Evolutionary conservation across 2,329 filamentous ascomycete genomes (phyloP).

Genomic region (Penicillium brevicompactum): DNA sequence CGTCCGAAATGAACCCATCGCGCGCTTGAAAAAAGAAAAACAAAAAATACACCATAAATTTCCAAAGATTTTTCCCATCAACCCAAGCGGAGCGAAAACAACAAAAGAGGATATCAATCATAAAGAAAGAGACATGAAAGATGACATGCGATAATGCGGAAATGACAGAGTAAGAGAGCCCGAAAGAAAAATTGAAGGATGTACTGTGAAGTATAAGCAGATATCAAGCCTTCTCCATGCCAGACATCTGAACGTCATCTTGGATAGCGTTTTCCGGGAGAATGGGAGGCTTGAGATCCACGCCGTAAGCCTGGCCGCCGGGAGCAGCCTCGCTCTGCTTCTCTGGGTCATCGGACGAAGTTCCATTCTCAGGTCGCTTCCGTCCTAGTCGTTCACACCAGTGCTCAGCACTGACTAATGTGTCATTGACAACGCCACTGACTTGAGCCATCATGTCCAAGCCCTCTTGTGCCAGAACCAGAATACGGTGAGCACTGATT

Average conservation of each 20-base stretch:
- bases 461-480: conserved; percentile 85
- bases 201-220: neutral
- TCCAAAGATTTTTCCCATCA: conserved; percentile 1
- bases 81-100: conserved; percentile 13
- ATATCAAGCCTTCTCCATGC: conserved; percentile 33
- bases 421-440: conserved; percentile 82
- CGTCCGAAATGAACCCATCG: neutral
- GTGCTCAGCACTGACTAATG: conserved; percentile 83
- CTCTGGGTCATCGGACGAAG: conserved; percentile 21
- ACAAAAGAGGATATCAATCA: conserved; percentile 30
- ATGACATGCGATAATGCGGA: conserved; percentile 6
- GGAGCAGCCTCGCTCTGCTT: conserved; percentile 21
- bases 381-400: conserved; percentile 82
- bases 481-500: conserved; percentile 69
- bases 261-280: conserved; percentile 17
- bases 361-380: conserved; percentile 36
- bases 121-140: conserved; percentile 17
- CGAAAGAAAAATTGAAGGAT: conserved; percentile 2
- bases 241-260: conserved; percentile 41
- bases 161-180: neutral
- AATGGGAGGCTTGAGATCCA: conserved; percentile 34
- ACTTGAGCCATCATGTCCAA: conserved; percentile 95
- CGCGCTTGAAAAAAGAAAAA: neutral
- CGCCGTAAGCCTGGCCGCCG: conserved; percentile 20
- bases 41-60: conserved; percentile 3